Evolutionary conservation across 2,329 filamentous ascomycete species (phyloP).

Genomic region (Epichloe sibirici): DNA sequence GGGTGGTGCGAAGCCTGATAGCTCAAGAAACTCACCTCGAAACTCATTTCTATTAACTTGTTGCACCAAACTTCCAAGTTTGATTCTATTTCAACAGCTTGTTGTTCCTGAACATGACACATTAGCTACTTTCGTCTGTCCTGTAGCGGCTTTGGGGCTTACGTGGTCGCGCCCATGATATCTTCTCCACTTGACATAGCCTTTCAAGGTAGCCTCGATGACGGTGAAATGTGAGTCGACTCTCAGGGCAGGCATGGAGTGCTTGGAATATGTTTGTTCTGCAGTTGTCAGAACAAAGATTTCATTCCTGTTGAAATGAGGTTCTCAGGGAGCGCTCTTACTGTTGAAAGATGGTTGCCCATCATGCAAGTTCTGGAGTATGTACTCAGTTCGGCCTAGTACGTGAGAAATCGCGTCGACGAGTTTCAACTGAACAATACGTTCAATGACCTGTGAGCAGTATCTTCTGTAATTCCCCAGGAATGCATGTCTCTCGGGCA

Average conservation of each 20-base stretch:
- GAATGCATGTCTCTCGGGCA: slow-evolving; percentile 89
- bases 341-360: slow-evolving; percentile 54
- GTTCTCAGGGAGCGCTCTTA: slow-evolving; percentile 20
- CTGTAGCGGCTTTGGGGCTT: slow-evolving; percentile 5
- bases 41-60: slow-evolving; percentile 55
- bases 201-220: slow-evolving; percentile 78
- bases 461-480: slow-evolving; percentile 91
- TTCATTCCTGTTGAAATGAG: not conserved
- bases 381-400: slow-evolving; percentile 61
- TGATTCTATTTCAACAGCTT: slow-evolving; percentile 45
- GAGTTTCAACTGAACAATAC: slow-evolving; percentile 68
- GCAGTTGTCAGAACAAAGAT: slow-evolving; percentile 3
- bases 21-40: slow-evolving; percentile 37
- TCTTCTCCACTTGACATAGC: slow-evolving; percentile 67
- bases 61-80: slow-evolving; percentile 62
- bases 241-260: slow-evolving; percentile 58
- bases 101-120: slow-evolving; percentile 26
- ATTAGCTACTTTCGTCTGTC: not conserved
- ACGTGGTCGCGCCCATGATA: slow-evolving; percentile 19
- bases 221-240: slow-evolving; percentile 86
- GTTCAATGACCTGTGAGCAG: slow-evolving; percentile 76
- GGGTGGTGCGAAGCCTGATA: not conserved
- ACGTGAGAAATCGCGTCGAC: slow-evolving; percentile 82
- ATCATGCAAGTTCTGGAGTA: slow-evolving; percentile 65
- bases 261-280: slow-evolving; percentile 53